Conservation (phyloP, 2,329 filamentous ascomycete genomes). For the Monosporascus sp. region DNA sequence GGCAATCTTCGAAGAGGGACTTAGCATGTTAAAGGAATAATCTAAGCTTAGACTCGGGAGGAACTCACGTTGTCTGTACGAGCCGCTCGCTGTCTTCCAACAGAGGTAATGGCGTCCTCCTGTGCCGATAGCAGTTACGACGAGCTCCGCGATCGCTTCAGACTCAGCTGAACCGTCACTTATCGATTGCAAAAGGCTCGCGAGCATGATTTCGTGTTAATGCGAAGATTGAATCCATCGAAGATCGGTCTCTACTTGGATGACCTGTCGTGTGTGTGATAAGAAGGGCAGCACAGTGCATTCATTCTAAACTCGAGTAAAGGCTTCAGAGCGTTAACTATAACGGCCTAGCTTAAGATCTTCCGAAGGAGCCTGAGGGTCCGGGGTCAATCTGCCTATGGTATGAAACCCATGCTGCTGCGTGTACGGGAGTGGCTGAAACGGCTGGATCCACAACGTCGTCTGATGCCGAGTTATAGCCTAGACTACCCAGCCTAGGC, state of each 20-base stretch:
- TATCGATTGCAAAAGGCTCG: constrained; percentile 19
- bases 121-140: constrained; percentile 27
- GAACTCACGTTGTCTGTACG: constrained; percentile 23
- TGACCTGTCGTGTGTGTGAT: neutral
- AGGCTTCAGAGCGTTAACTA: neutral
- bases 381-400: neutral
- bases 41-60: neutral
- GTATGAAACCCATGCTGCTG: constrained; percentile 1
- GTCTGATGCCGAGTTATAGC: neutral
- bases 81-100: constrained; percentile 24
- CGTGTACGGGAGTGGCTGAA: neutral
- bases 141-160: constrained; percentile 23
- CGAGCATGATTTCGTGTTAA: constrained; percentile 15
- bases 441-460: neutral
- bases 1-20: constrained; percentile 12
- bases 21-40: neutral
- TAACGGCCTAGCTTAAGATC: neutral
- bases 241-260: neutral
- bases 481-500: neutral
- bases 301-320: neutral
- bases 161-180: constrained; percentile 16
- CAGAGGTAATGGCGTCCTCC: constrained; percentile 26
- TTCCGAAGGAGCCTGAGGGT: neutral
- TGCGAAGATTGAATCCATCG: neutral
- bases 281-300: neutral